Evolutionary conservation across 2,329 filamentous ascomycete genomes (phyloP), one percentile per base, ranked within the genome.

Genomic region (Penicillium occitanis): DNA sequence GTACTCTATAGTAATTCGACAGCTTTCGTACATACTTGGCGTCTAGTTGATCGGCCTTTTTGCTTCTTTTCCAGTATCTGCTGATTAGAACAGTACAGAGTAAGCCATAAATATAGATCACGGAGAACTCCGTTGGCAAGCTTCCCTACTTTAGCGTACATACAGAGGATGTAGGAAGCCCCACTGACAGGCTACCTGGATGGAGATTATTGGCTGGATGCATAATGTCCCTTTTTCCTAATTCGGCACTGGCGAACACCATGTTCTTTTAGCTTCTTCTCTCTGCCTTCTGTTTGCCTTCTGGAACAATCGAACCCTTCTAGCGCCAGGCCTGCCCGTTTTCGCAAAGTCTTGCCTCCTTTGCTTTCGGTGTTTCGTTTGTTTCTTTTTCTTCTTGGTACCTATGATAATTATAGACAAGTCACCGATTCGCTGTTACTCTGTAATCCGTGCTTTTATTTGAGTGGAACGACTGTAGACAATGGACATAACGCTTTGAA

Each of bases 191-290:
- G 2, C 25, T 48, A 25, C 19, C 5, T 17, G 10, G 22, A 17
- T 11, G 10, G 14, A 30, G 8, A 10, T 53, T 5, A 37, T 57
- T 57, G 53, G 53, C 17, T 37, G 10, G 11, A 4, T 22, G 33
- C n/a, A 14, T 13, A 4, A 35, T 40, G 28, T 13, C n/a, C 50
- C n/a, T 14, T 17, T 57, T 57, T 40, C 53, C 53, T 57, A 57
- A 57, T 57, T 28, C 17, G 53, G 53, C 17, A 14, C 13, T 51
- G 22, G 25, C 13, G 10, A 51, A 17, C 48, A 51, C 25, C 51
- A 60, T 37, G 17, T 60, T 19, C 25, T 44, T 60, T 60, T 60
- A 60, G 35, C 40, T 60, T 30, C 35, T 40, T 58, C 35, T 40
- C 35, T 44, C 7, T 25, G 25, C 17, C 8, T 58, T 58, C 35